Percentiles rank a stretch among this genome's conserved stretches.
phyloP scores from a whole-genome alignment of 2,329 filamentous ascomycete species.

The Alternaria ventricosa region DNA sequence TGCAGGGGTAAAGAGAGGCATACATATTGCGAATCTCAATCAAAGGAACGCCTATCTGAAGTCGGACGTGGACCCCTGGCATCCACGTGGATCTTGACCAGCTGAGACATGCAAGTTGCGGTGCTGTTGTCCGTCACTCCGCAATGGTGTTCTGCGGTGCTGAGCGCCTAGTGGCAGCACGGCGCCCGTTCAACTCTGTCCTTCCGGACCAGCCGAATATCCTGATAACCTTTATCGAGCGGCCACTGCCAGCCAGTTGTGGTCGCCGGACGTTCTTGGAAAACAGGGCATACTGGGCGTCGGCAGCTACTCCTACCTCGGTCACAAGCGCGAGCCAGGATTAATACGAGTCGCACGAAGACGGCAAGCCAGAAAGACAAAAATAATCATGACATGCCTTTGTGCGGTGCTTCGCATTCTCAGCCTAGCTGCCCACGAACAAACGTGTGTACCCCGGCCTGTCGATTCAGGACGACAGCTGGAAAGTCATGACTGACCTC shows the following conservation, averaged over 20 bases:
- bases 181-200: slow-evolving; percentile 14
- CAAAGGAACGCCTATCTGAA: slow-evolving; percentile 27
- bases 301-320: slow-evolving; percentile 20
- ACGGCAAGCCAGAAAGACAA: slow-evolving; percentile 32
- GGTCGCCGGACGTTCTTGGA: slow-evolving; percentile 20
- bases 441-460: slow-evolving; percentile 9
- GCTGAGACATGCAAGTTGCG: slow-evolving; percentile 19
- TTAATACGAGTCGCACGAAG: slow-evolving; percentile 39
- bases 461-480: slow-evolving; percentile 15
- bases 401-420: slow-evolving; percentile 22
- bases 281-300: slow-evolving; percentile 17
- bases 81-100: slow-evolving; percentile 39
- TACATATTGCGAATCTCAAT: slow-evolving; percentile 36
- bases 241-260: slow-evolving; percentile 19
- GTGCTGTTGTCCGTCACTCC: slow-evolving; percentile 18
- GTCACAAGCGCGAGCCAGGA: slow-evolving; percentile 25
- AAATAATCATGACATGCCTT: slow-evolving; percentile 41
- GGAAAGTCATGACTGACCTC: slow-evolving; percentile 31
- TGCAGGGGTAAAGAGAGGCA: slow-evolving; percentile 26
- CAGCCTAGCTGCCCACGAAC: slow-evolving; percentile 24
- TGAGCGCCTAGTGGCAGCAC: slow-evolving; percentile 21
- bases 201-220: slow-evolving; percentile 26
- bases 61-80: slow-evolving; percentile 33
- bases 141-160: slow-evolving; percentile 21
- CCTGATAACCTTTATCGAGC: slow-evolving; percentile 15